These are phyloP conservation scores for Ascochyta rabiei DNA, from an alignment of 2,329 filamentous ascomycete genomes.

Conservation along the genomic window DNA sequence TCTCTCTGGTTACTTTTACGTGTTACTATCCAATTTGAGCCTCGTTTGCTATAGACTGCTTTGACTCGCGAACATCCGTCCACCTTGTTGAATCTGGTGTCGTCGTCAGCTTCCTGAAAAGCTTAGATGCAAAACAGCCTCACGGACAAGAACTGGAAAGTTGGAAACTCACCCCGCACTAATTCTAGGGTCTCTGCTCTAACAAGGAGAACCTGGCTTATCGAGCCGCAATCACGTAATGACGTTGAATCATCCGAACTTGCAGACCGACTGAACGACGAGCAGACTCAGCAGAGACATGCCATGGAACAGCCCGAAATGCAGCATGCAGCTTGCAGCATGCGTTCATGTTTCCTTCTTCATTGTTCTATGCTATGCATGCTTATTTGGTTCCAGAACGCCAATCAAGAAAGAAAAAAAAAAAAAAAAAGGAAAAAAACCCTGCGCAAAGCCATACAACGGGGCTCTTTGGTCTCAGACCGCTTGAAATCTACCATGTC, in stretches of 20 bases:
- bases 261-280: no score
- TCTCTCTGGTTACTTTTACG: slow-evolving; percentile 46
- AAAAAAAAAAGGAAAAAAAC: not conserved
- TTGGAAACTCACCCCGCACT: slow-evolving; percentile 9
- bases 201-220: slow-evolving; percentile 4
- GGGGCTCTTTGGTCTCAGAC: slow-evolving; percentile 9
- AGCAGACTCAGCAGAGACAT: not conserved
- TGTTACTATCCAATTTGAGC: slow-evolving; percentile 49
- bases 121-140: no score
- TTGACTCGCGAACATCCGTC: no score
- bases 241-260: not conserved
- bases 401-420: not conserved
- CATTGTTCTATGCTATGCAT: slow-evolving; percentile 17
- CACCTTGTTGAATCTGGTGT: no score
- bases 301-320: no score
- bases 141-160: not conserved
- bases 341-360: slow-evolving; percentile 14
- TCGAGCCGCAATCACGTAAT: slow-evolving; percentile 8
- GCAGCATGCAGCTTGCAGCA: not conserved
- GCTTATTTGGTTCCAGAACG: slow-evolving; percentile 8
- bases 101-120: no score
- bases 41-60: slow-evolving; percentile 36
- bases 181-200: slow-evolving; percentile 1
- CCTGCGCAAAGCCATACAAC: no score
- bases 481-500: slow-evolving; percentile 4